Evolutionary conservation across 2,329 filamentous ascomycete species (phyloP).

Genomic region (Sporothrix mexicana): DNA sequence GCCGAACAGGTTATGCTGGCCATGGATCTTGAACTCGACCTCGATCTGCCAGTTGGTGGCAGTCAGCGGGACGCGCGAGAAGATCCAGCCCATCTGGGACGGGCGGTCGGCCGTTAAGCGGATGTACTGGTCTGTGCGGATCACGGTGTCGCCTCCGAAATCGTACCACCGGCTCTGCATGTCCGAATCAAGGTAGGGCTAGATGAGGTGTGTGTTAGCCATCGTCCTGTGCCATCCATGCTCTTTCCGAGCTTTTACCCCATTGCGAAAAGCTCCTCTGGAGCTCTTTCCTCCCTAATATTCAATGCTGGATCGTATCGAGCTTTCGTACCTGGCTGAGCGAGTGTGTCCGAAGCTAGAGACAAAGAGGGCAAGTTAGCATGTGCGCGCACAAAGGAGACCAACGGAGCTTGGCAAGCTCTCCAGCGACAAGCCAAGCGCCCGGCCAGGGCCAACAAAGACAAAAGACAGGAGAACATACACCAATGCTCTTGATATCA

Average conservation of each 20-base stretch:
- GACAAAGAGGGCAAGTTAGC: slow-evolving; percentile 37
- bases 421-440: not conserved
- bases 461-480: slow-evolving; percentile 27
- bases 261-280: slow-evolving; percentile 6
- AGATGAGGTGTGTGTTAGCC: slow-evolving; percentile 29
- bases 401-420: not conserved
- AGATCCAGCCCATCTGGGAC: slow-evolving; percentile 91
- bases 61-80: slow-evolving; percentile 90
- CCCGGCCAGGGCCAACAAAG: not conserved
- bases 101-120: slow-evolving; percentile 89
- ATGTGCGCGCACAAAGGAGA: slow-evolving; percentile 3
- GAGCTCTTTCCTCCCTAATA: not conserved
- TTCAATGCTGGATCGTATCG: not conserved
- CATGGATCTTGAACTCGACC: slow-evolving; percentile 92
- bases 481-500: slow-evolving; percentile 55
- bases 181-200: slow-evolving; percentile 97
- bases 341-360: slow-evolving; percentile 83
- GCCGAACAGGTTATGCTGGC: slow-evolving; percentile 86
- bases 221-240: not conserved
- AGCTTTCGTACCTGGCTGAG: slow-evolving; percentile 69
- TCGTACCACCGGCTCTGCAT: slow-evolving; percentile 99
- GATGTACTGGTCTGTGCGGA: slow-evolving; percentile 79
- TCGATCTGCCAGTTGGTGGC: slow-evolving; percentile 99
- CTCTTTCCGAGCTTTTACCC: not conserved
- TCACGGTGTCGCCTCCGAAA: slow-evolving; percentile 93